Evolutionary conservation across 2,329 filamentous ascomycete genomes (phyloP).

Genomic region (Claviceps capensis): DNA sequence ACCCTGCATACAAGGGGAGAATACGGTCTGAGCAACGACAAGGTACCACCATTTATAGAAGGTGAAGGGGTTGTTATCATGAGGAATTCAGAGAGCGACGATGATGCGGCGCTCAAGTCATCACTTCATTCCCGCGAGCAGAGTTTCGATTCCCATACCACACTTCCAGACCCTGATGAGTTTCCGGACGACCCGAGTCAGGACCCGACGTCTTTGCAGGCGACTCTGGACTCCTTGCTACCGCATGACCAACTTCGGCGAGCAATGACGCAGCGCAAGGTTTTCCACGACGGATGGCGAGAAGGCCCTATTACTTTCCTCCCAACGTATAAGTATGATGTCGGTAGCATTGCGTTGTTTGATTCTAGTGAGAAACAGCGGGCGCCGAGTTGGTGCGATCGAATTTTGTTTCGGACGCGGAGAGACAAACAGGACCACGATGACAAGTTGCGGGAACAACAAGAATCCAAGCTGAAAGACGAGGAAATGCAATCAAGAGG

Average conservation of each 20-base stretch:
- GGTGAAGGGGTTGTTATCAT: constrained; percentile 39
- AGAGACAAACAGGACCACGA: constrained; percentile 56
- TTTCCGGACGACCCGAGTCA: constrained; percentile 53
- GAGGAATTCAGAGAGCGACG: constrained; percentile 30
- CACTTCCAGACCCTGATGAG: constrained; percentile 49
- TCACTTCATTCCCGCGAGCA: constrained; percentile 19
- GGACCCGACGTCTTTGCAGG: constrained; percentile 77
- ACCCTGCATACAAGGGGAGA: constrained; percentile 71
- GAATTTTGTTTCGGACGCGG: constrained; percentile 73
- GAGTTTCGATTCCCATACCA: constrained; percentile 26
- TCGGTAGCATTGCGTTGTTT: constrained; percentile 83
- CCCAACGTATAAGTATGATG: constrained; percentile 94
- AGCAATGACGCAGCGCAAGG: constrained; percentile 60
- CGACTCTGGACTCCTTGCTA: constrained; percentile 73
- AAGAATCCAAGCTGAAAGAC: constrained; percentile 56
- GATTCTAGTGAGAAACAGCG: constrained; percentile 92
- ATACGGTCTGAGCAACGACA: constrained; percentile 43
- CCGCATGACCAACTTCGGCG: constrained; percentile 77
- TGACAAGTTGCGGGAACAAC: constrained; percentile 46
- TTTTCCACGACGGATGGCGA: constrained; percentile 82
- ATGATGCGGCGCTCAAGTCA: constrained; percentile 26
- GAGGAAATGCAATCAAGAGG: constrained; percentile 76
- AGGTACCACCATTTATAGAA: constrained; percentile 23
- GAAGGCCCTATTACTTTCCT: constrained; percentile 82
- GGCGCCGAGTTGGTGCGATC: constrained; percentile 92